Evolutionary conservation across 1,284 basidiomycete species (phyloP).

Genomic region (Heterobasidion irregulare): DNA sequence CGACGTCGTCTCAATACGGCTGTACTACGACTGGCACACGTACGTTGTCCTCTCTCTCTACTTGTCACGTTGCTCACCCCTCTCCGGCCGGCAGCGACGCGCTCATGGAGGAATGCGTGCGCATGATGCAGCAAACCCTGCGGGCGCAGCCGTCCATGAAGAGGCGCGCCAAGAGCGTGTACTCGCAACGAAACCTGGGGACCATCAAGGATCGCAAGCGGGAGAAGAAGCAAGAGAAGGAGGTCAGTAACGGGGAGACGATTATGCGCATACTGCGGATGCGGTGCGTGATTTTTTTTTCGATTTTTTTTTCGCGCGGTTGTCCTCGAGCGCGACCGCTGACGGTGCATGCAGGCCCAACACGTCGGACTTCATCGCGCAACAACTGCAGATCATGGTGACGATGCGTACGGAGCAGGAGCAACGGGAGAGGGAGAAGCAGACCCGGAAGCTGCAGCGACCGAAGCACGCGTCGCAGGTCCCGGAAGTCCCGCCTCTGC

Average conservation of each 20-base stretch:
- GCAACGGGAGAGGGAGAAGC: slow-evolving; percentile 46
- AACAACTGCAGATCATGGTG: slow-evolving; percentile 75
- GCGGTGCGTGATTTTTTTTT: slow-evolving; percentile 48
- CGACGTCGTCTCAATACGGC: slow-evolving; percentile 80
- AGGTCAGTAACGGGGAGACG: slow-evolving; percentile 73
- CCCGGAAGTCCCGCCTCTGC: slow-evolving; percentile 16
- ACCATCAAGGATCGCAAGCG: slow-evolving; percentile 94
- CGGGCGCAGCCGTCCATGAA: slow-evolving; percentile 68
- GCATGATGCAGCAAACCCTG: slow-evolving; percentile 82
- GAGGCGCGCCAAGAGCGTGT: slow-evolving; percentile 88
- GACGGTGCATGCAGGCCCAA: slow-evolving; percentile 43
- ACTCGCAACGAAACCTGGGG: slow-evolving; percentile 85
- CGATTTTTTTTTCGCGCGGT: background rate
- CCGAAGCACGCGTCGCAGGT: slow-evolving; percentile 17
- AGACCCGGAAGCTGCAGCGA: slow-evolving; percentile 40
- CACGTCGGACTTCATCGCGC: slow-evolving; percentile 84
- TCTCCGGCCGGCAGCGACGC: slow-evolving; percentile 52
- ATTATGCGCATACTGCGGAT: slow-evolving; percentile 91
- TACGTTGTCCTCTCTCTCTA: slow-evolving; percentile 26
- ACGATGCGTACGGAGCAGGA: slow-evolving; percentile 71
- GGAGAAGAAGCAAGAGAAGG: slow-evolving; percentile 80
- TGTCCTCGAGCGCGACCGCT: background rate
- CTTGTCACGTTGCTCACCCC: slow-evolving; percentile 6
- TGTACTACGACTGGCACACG: slow-evolving; percentile 94
- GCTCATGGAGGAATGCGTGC: slow-evolving; percentile 93